Conservation (phyloP, 2,329 filamentous ascomycete genomes). For the Pseudogymnoascus sp. region DNA sequence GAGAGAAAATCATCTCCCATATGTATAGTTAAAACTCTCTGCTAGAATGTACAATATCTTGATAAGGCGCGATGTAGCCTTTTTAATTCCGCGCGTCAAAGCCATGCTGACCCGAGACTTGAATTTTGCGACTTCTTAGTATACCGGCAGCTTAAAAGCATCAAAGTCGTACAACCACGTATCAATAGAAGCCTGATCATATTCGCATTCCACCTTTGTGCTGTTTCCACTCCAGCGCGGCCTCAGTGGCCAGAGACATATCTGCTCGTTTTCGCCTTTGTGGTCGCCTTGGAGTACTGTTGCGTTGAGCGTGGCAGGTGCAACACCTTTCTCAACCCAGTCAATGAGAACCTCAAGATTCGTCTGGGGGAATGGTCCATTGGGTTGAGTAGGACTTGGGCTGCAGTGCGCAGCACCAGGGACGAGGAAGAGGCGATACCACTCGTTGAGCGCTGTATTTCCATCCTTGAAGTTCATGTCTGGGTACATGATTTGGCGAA, state of each 20-base stretch:
- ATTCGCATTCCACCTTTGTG: constrained; percentile 30
- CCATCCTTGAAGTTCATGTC: constrained; percentile 33
- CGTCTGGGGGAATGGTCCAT: constrained; percentile 36
- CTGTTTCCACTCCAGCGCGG: constrained; percentile 34
- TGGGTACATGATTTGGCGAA: constrained; percentile 43
- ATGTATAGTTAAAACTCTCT: constrained; percentile 1
- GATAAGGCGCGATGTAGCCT: neutral
- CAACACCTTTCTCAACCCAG: constrained; percentile 44
- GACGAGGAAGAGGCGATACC: constrained; percentile 42
- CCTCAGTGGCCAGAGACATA: constrained; percentile 38
- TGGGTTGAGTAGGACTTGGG: constrained; percentile 34
- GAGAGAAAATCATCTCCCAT: neutral
- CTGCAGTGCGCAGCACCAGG: constrained; percentile 46
- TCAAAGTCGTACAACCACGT: constrained; percentile 34
- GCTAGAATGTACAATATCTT: constrained; percentile 3
- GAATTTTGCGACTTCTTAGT: constrained; percentile 22
- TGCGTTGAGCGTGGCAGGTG: constrained; percentile 37
- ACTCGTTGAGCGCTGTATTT: constrained; percentile 38
- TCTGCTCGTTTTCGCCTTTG: constrained; percentile 30
- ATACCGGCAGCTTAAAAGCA: constrained; percentile 34
- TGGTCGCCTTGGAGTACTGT: constrained; percentile 18
- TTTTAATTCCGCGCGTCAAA: neutral
- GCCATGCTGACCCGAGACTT: neutral
- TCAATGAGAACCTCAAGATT: constrained; percentile 41
- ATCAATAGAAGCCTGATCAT: constrained; percentile 33